Evolutionary conservation across 1,284 basidiomycete genomes (phyloP).

Genomic region (Heterobasidion parviporum): DNA sequence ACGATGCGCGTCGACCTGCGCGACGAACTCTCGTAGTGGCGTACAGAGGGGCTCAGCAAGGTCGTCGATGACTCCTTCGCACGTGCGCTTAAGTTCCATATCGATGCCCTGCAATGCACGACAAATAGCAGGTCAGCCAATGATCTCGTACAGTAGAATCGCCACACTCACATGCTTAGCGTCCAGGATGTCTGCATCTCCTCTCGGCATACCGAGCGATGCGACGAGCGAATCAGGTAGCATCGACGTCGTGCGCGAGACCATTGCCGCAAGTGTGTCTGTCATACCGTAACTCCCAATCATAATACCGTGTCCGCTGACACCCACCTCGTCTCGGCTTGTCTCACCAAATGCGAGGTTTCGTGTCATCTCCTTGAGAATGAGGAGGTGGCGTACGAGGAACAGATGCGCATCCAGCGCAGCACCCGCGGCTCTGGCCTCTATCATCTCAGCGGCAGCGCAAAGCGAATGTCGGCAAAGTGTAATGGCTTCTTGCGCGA

Average conservation of each 20-base stretch:
- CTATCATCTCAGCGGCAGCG: slow-evolving; percentile 58
- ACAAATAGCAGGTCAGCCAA: background rate
- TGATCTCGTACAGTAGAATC: background rate
- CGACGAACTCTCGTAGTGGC: slow-evolving; percentile 54
- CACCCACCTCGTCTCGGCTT: slow-evolving; percentile 14
- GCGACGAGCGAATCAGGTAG: slow-evolving; percentile 62
- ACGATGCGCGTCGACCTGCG: slow-evolving; percentile 32
- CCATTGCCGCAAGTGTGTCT: slow-evolving; percentile 70
- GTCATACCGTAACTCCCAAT: slow-evolving; percentile 6
- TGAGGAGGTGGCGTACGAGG: slow-evolving; percentile 82
- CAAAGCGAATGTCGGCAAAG: slow-evolving; percentile 77
- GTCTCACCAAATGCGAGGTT: slow-evolving; percentile 59
- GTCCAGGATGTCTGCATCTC: slow-evolving; percentile 46
- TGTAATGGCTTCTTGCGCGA: slow-evolving; percentile 83
- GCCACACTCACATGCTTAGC: slow-evolving; percentile 49
- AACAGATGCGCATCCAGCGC: slow-evolving; percentile 73
- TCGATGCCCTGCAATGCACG: slow-evolving; percentile 63
- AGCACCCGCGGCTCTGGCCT: slow-evolving; percentile 33
- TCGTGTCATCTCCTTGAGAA: slow-evolving; percentile 82
- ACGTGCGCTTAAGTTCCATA: slow-evolving; percentile 70
- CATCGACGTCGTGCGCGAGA: slow-evolving; percentile 66
- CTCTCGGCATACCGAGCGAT: slow-evolving; percentile 54
- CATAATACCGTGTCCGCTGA: slow-evolving; percentile 16
- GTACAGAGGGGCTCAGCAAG: slow-evolving; percentile 44
- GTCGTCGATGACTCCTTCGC: slow-evolving; percentile 76